phyloP scores from a whole-genome alignment of 1,139 yeast species.

The Yamadazyma buinensis region DNA sequence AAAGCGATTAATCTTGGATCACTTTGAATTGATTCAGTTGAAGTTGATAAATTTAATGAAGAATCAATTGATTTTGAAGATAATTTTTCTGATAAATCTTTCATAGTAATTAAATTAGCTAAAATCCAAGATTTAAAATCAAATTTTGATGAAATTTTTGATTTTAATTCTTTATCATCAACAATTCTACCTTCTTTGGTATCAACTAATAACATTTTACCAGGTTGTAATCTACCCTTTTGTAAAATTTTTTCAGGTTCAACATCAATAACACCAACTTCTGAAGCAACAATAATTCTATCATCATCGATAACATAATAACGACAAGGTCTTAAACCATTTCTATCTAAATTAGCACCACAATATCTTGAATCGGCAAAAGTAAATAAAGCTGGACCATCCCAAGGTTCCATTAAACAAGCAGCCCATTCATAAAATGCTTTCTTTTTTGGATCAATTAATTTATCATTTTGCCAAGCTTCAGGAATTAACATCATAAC shows the following conservation, averaged over 20 bases:
- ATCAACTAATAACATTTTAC: slow-evolving; percentile 93
- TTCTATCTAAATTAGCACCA: slow-evolving; percentile 97
- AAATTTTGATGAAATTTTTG: slow-evolving; percentile 73
- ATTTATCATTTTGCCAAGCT: slow-evolving; percentile 89
- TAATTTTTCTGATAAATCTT: slow-evolving; percentile 65
- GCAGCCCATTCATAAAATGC: slow-evolving; percentile 99
- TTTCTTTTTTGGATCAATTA: slow-evolving; percentile 84
- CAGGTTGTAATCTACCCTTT: slow-evolving; percentile 95
- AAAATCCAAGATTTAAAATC: slow-evolving; percentile 94
- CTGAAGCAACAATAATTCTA: slow-evolving; percentile 95
- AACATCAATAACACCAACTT: slow-evolving; percentile 93
- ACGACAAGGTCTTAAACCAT: slow-evolving; percentile 97
- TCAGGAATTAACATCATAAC: slow-evolving; percentile 97
- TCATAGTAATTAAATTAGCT: slow-evolving; percentile 80
- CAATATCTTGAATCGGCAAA: slow-evolving; percentile 97
- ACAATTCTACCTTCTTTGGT: slow-evolving; percentile 90
- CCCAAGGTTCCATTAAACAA: slow-evolving; percentile 99
- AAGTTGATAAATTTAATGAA: slow-evolving; percentile 17
- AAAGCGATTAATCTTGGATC: slow-evolving; percentile 85
- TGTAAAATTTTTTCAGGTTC: slow-evolving; percentile 78
- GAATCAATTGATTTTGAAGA: slow-evolving; percentile 22
- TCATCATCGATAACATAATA: slow-evolving; percentile 93
- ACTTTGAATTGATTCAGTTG: slow-evolving; percentile 52
- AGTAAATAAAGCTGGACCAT: slow-evolving; percentile 96
- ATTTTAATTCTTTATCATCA: slow-evolving; percentile 86